Conservation (phyloP, 352 stramenopile species). For the Pythium brachiatum region DNA sequence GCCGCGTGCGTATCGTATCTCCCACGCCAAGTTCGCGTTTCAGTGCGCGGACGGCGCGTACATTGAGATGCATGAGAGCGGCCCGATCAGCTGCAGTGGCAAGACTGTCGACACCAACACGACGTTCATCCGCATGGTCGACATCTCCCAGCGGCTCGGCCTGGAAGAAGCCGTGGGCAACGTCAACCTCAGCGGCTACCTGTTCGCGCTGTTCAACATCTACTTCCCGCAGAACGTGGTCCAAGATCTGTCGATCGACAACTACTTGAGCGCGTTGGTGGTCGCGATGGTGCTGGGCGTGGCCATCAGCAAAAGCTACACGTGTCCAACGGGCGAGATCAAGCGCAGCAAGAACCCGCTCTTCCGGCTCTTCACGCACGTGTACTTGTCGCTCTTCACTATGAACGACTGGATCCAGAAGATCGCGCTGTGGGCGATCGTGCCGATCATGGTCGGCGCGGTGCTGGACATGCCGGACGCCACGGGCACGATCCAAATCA, state of each 20-base stretch:
- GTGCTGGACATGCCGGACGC: slow-evolving; percentile 38
- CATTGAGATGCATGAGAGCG: slow-evolving; percentile 31
- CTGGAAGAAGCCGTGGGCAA: slow-evolving; percentile 41
- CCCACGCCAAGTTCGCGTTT: slow-evolving; percentile 50
- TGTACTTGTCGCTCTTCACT: slow-evolving; percentile 55
- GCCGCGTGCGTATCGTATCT: slow-evolving; percentile 25
- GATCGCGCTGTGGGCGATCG: slow-evolving; percentile 40
- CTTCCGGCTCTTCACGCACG: slow-evolving; percentile 53
- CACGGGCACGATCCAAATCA: slow-evolving; percentile 32
- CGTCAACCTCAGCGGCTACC: slow-evolving; percentile 41
- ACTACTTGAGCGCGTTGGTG: slow-evolving; percentile 45
- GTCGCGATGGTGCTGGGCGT: slow-evolving; percentile 49
- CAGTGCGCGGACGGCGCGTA: slow-evolving; percentile 53
- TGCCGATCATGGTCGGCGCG: slow-evolving; percentile 47
- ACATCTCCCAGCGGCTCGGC: slow-evolving; percentile 35
- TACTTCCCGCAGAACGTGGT: slow-evolving; percentile 60
- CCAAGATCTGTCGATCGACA: slow-evolving; percentile 35
- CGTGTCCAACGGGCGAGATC: slow-evolving; percentile 17
- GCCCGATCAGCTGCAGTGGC: slow-evolving; percentile 35
- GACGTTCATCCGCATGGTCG: slow-evolving; percentile 59
- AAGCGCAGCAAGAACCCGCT: slow-evolving; percentile 52
- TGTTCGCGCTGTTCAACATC: slow-evolving; percentile 37
- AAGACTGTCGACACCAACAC: slow-evolving; percentile 30
- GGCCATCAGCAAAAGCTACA: slow-evolving; percentile 46
- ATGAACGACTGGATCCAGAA: slow-evolving; percentile 62